Conservation (phyloP, 805 yeast species). For the Scheffersomyces stipitis region DNA sequence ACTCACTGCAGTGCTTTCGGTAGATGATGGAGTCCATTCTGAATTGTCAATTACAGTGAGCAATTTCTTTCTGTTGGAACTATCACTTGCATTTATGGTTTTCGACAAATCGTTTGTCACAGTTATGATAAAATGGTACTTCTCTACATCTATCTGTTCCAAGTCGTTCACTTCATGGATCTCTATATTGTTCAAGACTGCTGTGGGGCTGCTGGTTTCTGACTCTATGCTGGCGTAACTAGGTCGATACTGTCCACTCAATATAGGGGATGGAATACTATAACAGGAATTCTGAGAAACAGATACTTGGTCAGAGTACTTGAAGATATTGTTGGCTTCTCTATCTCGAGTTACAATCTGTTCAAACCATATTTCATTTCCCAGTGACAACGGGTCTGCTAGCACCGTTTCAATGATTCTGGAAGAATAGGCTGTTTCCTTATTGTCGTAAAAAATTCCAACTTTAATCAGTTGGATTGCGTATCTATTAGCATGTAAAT, state of each 20-base stretch:
- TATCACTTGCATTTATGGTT: slow-evolving; percentile 11
- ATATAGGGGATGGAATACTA: slow-evolving; percentile 29
- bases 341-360: slow-evolving; percentile 20
- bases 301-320: slow-evolving; percentile 4
- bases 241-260: slow-evolving; percentile 26
- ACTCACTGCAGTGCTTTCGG: slow-evolving; percentile 27
- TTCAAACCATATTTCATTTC: slow-evolving; percentile 32
- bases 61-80: slow-evolving; percentile 22
- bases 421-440: slow-evolving; percentile 16
- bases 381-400: slow-evolving; percentile 41
- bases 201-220: slow-evolving; percentile 6
- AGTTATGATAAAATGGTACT: slow-evolving; percentile 21
- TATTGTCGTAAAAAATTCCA: slow-evolving; percentile 35
- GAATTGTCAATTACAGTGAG: slow-evolving; percentile 38
- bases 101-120: slow-evolving; percentile 21
- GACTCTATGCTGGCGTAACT: slow-evolving; percentile 10
- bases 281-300: slow-evolving; percentile 1
- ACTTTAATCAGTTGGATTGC: slow-evolving; percentile 21
- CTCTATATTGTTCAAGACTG: slow-evolving; percentile 15
- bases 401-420: slow-evolving; percentile 34
- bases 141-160: slow-evolving; percentile 4
- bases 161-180: slow-evolving; percentile 21
- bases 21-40: slow-evolving; percentile 36
- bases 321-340: slow-evolving; percentile 18
- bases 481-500: slow-evolving; percentile 5